Evolutionary conservation across 768 basidiomycete species (phyloP).

Genomic region (Russula sp.): DNA sequence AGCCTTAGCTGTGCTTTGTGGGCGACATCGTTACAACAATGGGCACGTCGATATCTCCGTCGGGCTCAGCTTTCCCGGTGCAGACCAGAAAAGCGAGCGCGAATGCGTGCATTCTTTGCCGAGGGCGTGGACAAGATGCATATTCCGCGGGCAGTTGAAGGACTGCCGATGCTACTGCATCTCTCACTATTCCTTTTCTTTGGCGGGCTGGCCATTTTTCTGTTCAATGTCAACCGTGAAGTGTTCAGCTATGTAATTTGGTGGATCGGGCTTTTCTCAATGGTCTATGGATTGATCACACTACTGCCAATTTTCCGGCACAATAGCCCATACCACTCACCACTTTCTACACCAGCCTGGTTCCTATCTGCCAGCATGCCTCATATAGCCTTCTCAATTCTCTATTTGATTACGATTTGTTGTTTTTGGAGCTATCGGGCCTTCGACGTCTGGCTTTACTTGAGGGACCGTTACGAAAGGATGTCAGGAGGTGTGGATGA

Average conservation of each 20-base stretch:
- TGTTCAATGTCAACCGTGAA: background rate
- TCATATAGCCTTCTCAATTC: background rate
- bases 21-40: slow-evolving; percentile 8
- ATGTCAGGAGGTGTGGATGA: background rate
- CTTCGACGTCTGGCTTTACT: background rate
- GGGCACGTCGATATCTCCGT: background rate
- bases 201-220: background rate
- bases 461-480: background rate
- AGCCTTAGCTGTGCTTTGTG: background rate
- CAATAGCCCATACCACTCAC: background rate
- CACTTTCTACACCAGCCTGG: background rate
- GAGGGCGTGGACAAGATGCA: background rate
- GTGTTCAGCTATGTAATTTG: background rate
- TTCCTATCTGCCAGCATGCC: background rate
- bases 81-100: slow-evolving; percentile 9
- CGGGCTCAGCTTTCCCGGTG: background rate
- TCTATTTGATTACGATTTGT: too few relatives aligned
- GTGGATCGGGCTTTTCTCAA: too few relatives aligned
- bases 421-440: too few relatives aligned
- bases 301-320: background rate
- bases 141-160: background rate
- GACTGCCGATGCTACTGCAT: background rate
- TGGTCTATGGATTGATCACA: background rate
- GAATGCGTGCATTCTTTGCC: slow-evolving; percentile 7
- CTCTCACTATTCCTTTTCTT: background rate